Base-by-base conservation (phyloP, 331 rosid species). In the Saraca asoca region DNA sequence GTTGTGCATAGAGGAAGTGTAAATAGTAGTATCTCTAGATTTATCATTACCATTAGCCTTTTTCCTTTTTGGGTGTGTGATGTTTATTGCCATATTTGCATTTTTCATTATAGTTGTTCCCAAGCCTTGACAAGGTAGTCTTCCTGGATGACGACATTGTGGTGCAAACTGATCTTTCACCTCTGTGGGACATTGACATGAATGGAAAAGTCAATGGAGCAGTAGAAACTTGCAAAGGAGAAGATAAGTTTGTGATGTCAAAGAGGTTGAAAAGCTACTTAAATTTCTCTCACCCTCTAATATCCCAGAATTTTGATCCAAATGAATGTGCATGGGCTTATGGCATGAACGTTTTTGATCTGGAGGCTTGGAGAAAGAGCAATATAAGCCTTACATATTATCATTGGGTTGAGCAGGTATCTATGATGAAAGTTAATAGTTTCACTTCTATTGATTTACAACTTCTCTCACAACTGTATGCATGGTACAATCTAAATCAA, bases 321-420 rank as follows among this genome's bases (percentile, higher is more conserved):
- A 51, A 79, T 29, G 87, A 91, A 69, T 94, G 99, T 68, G 99
- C 99, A 7, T 94, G 97, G 99, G 99, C 99, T 34, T 94, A 94
- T 69, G 99, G 99, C 62, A 94, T 94, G 99, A 94, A 94, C 82
- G 83, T 94, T 64, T 94, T 94, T 65, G 97, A 94, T 78, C 85
- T 94, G 54, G 88, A 86, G 58, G 99, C 97, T 66, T 94, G 99
- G 99, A 83, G 97, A 78, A 90, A 75, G 76, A 90, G 97, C 78
- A 94, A 90, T 78, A 94, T 94, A 81, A 94, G 97, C 88, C 64
- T 57, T 13, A 79, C 89, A 51, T 94, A 90, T 75, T 91, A 94
- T 66, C 62, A 88, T 66, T 94, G 99, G 99, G 87, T 94, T 80
- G 95, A 80, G 53, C 89, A 88, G 89, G 99, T 85, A 80, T 24